Evolutionary conservation across 2,329 filamentous ascomycete species (phyloP), one percentile per base, ranked within the genome.

Genomic region (Neopestalotiopsis rosae): DNA sequence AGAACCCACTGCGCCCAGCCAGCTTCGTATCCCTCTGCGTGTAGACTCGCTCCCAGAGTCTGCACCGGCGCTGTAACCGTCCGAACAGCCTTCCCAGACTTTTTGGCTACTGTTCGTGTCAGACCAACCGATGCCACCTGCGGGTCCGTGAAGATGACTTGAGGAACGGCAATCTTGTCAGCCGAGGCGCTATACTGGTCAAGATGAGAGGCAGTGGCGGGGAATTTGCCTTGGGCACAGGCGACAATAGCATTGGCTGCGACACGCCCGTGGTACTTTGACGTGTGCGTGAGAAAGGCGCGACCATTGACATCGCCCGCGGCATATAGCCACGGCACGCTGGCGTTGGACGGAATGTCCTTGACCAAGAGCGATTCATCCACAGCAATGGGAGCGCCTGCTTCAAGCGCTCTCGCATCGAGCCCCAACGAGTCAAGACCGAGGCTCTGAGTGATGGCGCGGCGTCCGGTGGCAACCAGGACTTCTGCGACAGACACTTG

Each of bases 191-290:
- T 38, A n/a, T n/a, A 38, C 4, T 24, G 45, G 34, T 63, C 61
- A 10, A 40, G n/a, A 10, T 52, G 20, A 3, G 61, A 38, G 0
- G 34, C 13, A 3, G 30, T 7, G 4, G 32, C 17, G 5, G 20
- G 34, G 1, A 24, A 24, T 3, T 34, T 68, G 71, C 71, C 76
- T 0, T 38, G 20, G 1, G 75, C 71, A 69, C 57, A 17, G 28
- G 66, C 58, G 9, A 67, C 9, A 1, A 67, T 67, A 17, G 57
- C 58, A 45, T 67, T 67, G 7, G 14, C 57, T 6, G 28, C 57
- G 20, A 62, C 42, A 13, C 66, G 66, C 6, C 56, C 66, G 9
- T 67, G 66, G 42, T 67, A 67, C 24, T 61, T 67, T 14, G 17
- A 12, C 0, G 20, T 45, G 66, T 67, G 66, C 20, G 66, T 67